These are phyloP conservation scores for Calvatia gigantea DNA, from an alignment of 768 basidiomycete species.

Conservation along the genomic window DNA sequence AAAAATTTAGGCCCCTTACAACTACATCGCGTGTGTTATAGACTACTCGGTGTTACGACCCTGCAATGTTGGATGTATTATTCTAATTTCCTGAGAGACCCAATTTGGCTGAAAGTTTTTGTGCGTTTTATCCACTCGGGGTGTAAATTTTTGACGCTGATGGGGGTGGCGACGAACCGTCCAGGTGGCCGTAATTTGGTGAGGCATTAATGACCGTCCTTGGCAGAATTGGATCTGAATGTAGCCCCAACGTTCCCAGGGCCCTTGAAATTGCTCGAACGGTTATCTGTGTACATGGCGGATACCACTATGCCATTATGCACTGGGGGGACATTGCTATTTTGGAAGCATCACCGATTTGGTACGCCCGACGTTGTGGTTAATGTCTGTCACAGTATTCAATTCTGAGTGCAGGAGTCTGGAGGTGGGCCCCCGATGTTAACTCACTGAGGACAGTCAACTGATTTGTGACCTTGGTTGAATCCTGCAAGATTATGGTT, in stretches of 20 bases:
- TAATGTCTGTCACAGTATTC: not conserved
- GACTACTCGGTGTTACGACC: not conserved
- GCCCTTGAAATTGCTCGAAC: not conserved
- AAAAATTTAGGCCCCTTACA: not conserved
- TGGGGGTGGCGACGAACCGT: not conserved
- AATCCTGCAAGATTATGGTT: not conserved
- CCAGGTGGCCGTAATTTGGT: not conserved
- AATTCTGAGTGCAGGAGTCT: not conserved
- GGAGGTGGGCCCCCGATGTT: not conserved
- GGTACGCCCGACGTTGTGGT: not conserved
- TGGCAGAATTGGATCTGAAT: not conserved
- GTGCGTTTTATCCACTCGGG: not conserved
- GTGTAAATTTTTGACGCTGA: not conserved
- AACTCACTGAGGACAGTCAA: not conserved
- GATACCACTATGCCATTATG: not conserved
- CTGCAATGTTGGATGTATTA: not conserved
- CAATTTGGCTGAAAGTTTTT: not conserved
- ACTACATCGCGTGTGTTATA: not conserved
- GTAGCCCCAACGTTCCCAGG: not conserved
- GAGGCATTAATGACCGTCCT: not conserved
- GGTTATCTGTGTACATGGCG: not conserved
- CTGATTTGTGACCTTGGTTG: too few species aligned
- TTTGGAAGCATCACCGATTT: not conserved
- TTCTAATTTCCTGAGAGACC: not conserved
- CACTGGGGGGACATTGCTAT: not conserved